These are phyloP conservation scores for Didymella pomorum DNA, from an alignment of 2,329 filamentous ascomycete species.

Conservation along the genomic window DNA sequence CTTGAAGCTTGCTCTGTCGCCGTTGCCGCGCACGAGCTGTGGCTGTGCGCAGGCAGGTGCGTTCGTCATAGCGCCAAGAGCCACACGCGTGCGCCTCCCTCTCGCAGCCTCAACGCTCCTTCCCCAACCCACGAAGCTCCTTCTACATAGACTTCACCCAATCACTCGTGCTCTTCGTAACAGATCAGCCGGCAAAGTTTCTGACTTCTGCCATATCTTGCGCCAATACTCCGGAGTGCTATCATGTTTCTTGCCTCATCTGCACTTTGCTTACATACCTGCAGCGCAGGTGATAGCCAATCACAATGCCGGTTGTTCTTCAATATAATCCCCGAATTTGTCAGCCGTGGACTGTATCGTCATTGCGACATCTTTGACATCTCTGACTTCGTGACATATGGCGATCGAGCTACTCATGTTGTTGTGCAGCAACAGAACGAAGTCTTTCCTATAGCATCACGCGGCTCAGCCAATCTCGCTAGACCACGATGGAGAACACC, in stretches of 20 bases:
- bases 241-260: too few species aligned
- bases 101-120: not conserved
- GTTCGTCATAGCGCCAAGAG: conserved; percentile 22
- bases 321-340: not conserved
- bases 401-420: too few species aligned
- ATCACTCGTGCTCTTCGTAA: not conserved
- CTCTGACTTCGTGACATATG: not conserved
- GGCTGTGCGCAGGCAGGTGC: conserved; percentile 6
- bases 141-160: not conserved
- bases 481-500: not conserved
- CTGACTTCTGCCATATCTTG: not conserved
- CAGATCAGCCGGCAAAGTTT: not conserved
- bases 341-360: not conserved
- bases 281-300: not conserved
- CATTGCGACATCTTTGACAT: too few species aligned
- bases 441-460: not conserved
- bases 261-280: not conserved
- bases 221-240: too few species aligned
- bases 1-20: conserved; percentile 16
- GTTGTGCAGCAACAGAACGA: not conserved
- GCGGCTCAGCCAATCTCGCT: not conserved
- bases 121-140: not conserved
- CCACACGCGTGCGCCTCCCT: conserved; percentile 7
- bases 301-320: not conserved
- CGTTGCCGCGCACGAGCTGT: conserved; percentile 21